Percentiles rank a stretch among this genome's conserved stretches.
Evolutionary conservation across 2,329 filamentous ascomycete genomes (phyloP).

Genomic region (Penicillium psychrosexuale): DNA sequence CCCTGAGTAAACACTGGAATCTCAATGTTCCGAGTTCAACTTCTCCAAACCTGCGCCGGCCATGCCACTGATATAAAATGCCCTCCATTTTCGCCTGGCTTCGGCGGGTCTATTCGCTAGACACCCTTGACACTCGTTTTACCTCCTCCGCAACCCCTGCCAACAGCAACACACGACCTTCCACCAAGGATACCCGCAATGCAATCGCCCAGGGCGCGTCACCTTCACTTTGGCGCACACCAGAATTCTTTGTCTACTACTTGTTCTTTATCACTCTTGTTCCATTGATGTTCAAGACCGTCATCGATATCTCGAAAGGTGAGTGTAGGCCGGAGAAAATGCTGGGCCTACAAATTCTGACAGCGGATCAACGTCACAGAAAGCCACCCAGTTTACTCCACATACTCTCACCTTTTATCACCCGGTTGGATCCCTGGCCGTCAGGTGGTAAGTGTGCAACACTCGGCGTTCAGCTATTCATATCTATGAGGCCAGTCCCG

Average conservation of each 20-base stretch:
- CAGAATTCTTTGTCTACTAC: constrained; percentile 82
- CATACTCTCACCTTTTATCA: constrained; percentile 67
- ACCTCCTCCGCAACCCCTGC: constrained; percentile 69
- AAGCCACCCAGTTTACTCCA: constrained; percentile 74
- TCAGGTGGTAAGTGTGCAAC: constrained; percentile 64
- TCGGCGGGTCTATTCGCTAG: constrained; percentile 59
- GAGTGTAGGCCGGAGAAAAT: constrained; percentile 28
- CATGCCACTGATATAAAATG: constrained; percentile 41
- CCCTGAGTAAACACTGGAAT: constrained; percentile 22
- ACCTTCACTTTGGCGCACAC: constrained; percentile 76
- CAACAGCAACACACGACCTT: constrained; percentile 52
- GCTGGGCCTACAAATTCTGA: constrained; percentile 13
- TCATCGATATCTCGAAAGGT: constrained; percentile 82
- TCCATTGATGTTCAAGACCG: constrained; percentile 87
- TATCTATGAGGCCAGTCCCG: neutral
- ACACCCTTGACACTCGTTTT: constrained; percentile 70
- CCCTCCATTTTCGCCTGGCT: constrained; percentile 47
- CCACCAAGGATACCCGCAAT: constrained; percentile 37
- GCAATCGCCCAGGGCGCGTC: constrained; percentile 48
- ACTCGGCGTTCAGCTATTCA: neutral
- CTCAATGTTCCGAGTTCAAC: constrained; percentile 10
- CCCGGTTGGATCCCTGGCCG: constrained; percentile 90
- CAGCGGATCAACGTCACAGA: constrained; percentile 49
- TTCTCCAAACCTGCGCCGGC: constrained; percentile 13
- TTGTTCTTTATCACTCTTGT: constrained; percentile 63